Evolutionary conservation across 192 early-diverging fungal species (phyloP).

Genomic region (Backusella tarrabulga): DNA sequence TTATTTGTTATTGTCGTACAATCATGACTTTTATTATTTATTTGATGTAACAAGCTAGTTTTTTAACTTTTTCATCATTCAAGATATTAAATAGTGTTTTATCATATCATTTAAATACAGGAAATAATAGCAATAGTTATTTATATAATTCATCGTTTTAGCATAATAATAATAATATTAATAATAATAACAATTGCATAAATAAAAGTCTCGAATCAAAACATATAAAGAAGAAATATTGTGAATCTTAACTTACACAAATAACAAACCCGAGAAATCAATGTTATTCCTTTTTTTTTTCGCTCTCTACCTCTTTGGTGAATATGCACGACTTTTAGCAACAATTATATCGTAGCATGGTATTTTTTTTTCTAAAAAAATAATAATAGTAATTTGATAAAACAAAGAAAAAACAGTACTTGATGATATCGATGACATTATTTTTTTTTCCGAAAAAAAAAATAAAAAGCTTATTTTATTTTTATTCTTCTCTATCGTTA

Average conservation of each 20-base stretch:
- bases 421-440: neutral
- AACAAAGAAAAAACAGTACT: neutral
- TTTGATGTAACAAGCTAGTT: constrained; percentile 1
- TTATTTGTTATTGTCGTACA: constrained; percentile 4
- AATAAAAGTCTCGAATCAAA: neutral
- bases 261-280: neutral
- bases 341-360: neutral
- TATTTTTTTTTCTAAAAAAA: too few relatives aligned
- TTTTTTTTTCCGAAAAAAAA: neutral
- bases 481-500: neutral
- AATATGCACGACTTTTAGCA: neutral
- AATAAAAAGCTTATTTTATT: neutral
- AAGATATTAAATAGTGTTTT: neutral
- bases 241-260: neutral
- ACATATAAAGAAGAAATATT: neutral
- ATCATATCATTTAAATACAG: neutral
- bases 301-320: neutral
- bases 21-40: neutral
- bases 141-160: neutral
- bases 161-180: neutral
- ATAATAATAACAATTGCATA: neutral
- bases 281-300: neutral
- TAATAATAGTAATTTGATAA: neutral
- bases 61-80: neutral
- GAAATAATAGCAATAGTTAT: neutral